These are phyloP conservation scores for Fusarium sororula DNA, from an alignment of 2,329 filamentous ascomycete species.

Conservation along the genomic window DNA sequence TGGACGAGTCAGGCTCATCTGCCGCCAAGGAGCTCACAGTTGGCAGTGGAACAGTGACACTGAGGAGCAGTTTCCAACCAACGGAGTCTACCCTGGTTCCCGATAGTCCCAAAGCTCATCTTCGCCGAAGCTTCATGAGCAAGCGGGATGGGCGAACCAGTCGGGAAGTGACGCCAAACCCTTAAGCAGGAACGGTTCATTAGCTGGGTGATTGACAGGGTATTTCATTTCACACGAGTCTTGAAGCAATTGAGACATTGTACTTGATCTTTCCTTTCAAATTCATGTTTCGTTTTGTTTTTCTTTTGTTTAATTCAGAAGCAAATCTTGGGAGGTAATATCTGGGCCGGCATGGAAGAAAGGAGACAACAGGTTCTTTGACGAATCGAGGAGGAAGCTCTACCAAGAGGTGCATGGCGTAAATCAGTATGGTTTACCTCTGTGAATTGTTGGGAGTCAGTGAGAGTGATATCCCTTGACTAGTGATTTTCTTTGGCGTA, in stretches of 20 bases:
- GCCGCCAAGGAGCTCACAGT: constrained; percentile 78
- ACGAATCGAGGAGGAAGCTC: not conserved
- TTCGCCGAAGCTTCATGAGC: constrained; percentile 64
- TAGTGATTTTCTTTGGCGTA: constrained; percentile 28
- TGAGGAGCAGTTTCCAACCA: constrained; percentile 77
- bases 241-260: not conserved
- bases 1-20: constrained; percentile 79
- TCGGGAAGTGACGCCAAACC: constrained; percentile 56
- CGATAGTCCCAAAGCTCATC: constrained; percentile 57
- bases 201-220: not conserved
- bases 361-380: constrained; percentile 11
- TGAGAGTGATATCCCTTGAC: constrained; percentile 30
- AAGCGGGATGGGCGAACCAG: constrained; percentile 58
- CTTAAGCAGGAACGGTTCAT: constrained; percentile 25
- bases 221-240: not conserved
- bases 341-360: constrained; percentile 2
- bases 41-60: constrained; percentile 74
- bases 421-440: not conserved
- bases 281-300: not conserved
- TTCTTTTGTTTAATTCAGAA: constrained; percentile 18
- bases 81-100: constrained; percentile 56
- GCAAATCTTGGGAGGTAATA: constrained; percentile 22
- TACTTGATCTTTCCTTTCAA: constrained; percentile 7
- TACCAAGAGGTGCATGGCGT: not conserved
- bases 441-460: constrained; percentile 8